Percentiles rank a stretch among this genome's conserved stretches.
phyloP scores from a whole-genome alignment of 164 flowering plant species.

The Aristolochia fimbriata region DNA sequence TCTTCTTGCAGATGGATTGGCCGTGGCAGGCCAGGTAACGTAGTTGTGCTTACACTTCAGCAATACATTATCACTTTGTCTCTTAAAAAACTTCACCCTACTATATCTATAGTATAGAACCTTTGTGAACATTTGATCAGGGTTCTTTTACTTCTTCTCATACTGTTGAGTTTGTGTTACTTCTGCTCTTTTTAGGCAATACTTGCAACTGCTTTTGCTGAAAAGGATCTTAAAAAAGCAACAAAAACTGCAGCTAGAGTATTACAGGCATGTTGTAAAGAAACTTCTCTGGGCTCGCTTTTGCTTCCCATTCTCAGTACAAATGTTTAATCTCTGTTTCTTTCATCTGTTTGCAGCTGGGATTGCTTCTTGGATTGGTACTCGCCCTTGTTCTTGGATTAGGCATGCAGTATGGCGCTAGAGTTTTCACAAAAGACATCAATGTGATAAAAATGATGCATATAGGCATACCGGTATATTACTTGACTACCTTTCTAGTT shows the following conservation, averaged over 20 bases:
- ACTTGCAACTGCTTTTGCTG: constrained; percentile 80
- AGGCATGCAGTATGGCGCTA: constrained; percentile 52
- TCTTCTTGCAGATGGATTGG: constrained; percentile 80
- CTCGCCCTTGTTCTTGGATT: constrained; percentile 54
- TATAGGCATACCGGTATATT: constrained; percentile 74
- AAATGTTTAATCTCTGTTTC: no score
- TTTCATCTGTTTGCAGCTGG: constrained; percentile 42
- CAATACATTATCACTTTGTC: background rate
- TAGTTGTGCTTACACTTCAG: constrained; percentile 20
- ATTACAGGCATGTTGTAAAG: constrained; percentile 63
- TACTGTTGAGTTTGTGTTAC: constrained; percentile 42
- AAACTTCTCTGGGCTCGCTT: no score
- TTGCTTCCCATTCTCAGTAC: no score
- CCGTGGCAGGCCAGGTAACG: constrained; percentile 79
- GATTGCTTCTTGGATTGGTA: constrained; percentile 53
- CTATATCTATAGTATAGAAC: background rate
- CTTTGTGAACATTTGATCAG: constrained; percentile 43
- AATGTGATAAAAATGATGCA: constrained; percentile 50
- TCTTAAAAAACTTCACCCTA: background rate
- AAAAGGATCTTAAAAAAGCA: constrained; percentile 52
- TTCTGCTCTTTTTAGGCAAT: constrained; percentile 46
- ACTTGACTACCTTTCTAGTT: constrained; percentile 8
- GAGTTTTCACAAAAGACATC: constrained; percentile 53
- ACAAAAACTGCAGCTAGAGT: constrained; percentile 58
- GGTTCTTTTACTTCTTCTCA: constrained; percentile 24